Conservation (phyloP, 202 grass and related monocot species). For the Hordeum pubiflorum region DNA sequence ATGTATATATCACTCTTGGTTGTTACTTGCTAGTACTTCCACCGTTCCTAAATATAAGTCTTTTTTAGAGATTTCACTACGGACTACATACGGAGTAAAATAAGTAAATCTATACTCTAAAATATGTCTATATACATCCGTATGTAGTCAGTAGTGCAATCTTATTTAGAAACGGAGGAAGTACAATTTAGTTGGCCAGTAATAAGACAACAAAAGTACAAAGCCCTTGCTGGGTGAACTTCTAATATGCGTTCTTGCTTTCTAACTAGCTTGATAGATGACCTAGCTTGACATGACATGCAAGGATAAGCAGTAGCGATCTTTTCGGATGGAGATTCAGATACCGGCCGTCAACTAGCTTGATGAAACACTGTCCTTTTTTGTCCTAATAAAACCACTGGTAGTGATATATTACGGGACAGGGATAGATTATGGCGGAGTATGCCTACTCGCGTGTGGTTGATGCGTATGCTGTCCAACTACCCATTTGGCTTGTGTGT, state of each 20-base stretch:
- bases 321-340: constrained; percentile 1
- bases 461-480: neutral
- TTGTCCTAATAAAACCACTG: neutral
- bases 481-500: neutral
- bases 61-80: no score
- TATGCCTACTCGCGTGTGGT: neutral
- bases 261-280: constrained; percentile 10
- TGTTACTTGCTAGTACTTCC: neutral
- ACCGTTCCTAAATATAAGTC: no score
- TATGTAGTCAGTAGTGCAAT: no score
- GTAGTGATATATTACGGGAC: neutral
- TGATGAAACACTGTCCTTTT: neutral
- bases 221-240: neutral
- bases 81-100: no score
- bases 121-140: no score
- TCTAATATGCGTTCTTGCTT: neutral
- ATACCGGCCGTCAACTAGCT: constrained; percentile 15
- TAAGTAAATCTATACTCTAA: no score
- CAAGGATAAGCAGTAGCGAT: constrained; percentile 8
- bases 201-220: neutral
- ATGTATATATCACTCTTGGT: neutral
- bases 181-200: constrained; percentile 19
- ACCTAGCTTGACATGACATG: constrained; percentile 7
- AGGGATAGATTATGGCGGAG: neutral
- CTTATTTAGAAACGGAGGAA: no score